Percentiles rank a stretch among this genome's conserved stretches.
Evolutionary conservation across 306 rosid species (phyloP).

Genomic region (Cotoneaster glaucophyllus): DNA sequence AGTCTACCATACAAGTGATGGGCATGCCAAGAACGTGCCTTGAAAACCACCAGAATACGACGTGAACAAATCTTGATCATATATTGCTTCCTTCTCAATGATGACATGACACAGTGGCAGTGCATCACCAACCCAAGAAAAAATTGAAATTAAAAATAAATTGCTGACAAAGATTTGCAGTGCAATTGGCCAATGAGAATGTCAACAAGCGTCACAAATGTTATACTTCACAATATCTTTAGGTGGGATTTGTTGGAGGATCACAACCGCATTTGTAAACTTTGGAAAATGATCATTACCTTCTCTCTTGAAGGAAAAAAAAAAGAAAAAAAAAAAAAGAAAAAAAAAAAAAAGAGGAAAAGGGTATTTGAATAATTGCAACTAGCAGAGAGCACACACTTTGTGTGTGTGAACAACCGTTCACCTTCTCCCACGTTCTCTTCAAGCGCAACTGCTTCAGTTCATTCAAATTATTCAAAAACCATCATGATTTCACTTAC

Average conservation of each 20-base stretch:
- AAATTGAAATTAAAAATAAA: neutral
- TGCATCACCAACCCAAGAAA: constrained; percentile 13
- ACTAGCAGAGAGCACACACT: too few relatives aligned
- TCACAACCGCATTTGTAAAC: neutral
- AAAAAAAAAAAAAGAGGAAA: neutral
- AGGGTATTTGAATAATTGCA: constrained; percentile 33
- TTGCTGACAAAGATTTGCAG: neutral
- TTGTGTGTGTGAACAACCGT: too few relatives aligned
- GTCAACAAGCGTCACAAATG: neutral
- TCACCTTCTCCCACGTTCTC: too few relatives aligned
- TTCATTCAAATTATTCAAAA: too few relatives aligned
- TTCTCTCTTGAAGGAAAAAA: neutral
- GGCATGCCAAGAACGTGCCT: neutral
- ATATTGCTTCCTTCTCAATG: constrained; percentile 16
- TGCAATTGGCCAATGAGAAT: constrained; percentile 3
- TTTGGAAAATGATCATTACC: constrained; percentile 7
- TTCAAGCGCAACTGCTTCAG: too few relatives aligned
- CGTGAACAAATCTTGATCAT: neutral
- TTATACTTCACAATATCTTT: neutral
- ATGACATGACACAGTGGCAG: constrained; percentile 22
- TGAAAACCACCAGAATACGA: neutral
- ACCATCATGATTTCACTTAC: too few relatives aligned
- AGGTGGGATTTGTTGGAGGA: neutral
- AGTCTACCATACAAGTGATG: constrained; percentile 13
- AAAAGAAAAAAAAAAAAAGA: neutral